These are phyloP conservation scores for Xenosphaeropsis pyriputrescens DNA, from an alignment of 2,329 filamentous ascomycete genomes.

Conservation along the genomic window DNA sequence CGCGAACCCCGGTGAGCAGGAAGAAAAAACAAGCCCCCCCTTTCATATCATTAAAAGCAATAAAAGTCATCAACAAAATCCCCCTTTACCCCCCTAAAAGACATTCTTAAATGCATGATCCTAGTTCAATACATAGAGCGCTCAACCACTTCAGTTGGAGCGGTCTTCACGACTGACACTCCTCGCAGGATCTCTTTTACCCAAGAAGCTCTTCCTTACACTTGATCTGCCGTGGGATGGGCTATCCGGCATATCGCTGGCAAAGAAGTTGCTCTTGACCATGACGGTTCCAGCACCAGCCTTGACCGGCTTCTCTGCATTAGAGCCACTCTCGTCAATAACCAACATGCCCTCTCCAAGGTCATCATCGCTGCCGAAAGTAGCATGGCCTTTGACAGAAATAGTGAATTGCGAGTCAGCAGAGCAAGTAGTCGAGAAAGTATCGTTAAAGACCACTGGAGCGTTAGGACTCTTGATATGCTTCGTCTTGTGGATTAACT, in stretches of 20 bases:
- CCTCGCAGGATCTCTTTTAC: constrained; percentile 29
- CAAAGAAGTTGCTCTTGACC: constrained; percentile 58
- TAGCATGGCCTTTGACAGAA: constrained; percentile 71
- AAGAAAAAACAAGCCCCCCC: too few species aligned
- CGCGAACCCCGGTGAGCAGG: too few species aligned
- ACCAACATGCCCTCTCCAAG: constrained; percentile 83
- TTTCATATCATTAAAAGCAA: too few species aligned
- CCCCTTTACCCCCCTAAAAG: too few species aligned
- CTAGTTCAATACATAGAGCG: too few species aligned
- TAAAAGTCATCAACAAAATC: too few species aligned
- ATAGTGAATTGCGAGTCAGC: constrained; percentile 80
- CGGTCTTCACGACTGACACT: constrained; percentile 5
- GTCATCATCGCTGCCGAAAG: constrained; percentile 69
- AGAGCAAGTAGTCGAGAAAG: constrained; percentile 62
- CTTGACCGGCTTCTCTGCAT: constrained; percentile 56
- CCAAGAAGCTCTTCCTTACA: constrained; percentile 37
- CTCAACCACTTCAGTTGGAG: too few species aligned
- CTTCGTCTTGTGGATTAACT: constrained; percentile 84
- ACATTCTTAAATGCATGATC: too few species aligned
- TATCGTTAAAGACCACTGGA: constrained; percentile 55
- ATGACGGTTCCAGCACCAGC: constrained; percentile 61
- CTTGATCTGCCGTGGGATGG: constrained; percentile 27
- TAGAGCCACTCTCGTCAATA: constrained; percentile 63
- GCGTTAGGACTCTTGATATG: constrained; percentile 63
- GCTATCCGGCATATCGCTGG: constrained; percentile 23